A percentile compares a stretch with the other conserved stretches of the same genome.
phyloP scores from a whole-genome alignment of 805 yeast genomes.

The Saturnispora sanitii region DNA sequence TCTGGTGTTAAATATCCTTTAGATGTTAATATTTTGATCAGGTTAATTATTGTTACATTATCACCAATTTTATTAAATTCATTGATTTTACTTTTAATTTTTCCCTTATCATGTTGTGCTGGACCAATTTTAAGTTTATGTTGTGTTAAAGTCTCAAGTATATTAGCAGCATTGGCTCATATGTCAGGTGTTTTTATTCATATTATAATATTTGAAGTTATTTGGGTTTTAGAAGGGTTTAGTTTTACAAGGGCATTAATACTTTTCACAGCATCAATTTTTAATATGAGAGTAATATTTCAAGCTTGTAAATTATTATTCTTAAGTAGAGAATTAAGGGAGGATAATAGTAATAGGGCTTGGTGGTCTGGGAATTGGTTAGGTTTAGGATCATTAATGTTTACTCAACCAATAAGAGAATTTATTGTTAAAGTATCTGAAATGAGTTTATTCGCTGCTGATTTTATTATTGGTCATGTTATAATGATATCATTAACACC shows the following conservation, averaged over 20 bases:
- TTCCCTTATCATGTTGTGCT: conserved; percentile 29
- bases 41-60: conserved; percentile 46
- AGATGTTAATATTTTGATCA: conserved; percentile 47
- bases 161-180: conserved; percentile 35
- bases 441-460: conserved; percentile 37
- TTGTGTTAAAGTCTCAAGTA: conserved; percentile 27
- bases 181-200: conserved; percentile 27
- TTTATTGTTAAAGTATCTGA: conserved; percentile 36
- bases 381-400: conserved; percentile 24
- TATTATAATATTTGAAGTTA: conserved; percentile 28
- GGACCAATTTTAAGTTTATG: conserved; percentile 31
- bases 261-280: conserved; percentile 30
- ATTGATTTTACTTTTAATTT: conserved; percentile 25
- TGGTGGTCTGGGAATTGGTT: conserved; percentile 52
- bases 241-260: conserved; percentile 31
- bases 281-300: conserved; percentile 29
- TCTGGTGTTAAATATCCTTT: conserved; percentile 56
- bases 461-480: conserved; percentile 36
- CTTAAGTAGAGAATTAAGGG: conserved; percentile 34
- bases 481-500: conserved; percentile 33
- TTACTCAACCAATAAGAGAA: conserved; percentile 40
- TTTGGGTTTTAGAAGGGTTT: conserved; percentile 35
- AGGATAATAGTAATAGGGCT: conserved; percentile 33
- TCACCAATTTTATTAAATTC: conserved; percentile 39
- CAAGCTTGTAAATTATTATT: conserved; percentile 26